Base-by-base conservation (phyloP, 306 rosid species). In the Abrus precatorius region DNA sequence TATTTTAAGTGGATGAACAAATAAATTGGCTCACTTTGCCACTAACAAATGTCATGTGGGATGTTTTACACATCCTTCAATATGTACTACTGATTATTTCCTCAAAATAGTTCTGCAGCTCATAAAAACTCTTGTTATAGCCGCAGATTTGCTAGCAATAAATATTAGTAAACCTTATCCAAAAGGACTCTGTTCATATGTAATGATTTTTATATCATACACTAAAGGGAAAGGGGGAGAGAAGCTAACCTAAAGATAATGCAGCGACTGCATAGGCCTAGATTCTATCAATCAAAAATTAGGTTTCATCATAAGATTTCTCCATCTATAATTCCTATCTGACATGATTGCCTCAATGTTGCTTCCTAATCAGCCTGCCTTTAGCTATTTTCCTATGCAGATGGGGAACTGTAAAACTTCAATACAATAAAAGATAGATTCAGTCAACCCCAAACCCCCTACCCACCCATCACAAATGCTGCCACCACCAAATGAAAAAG, bases 21-120 rank as follows among this genome's bases (percentile, higher is more conserved):
- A 77, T 56, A 62, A 27, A 44, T 41, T 67, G 71, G 60, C 72
- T 40, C 77, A 80, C 83, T 79, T 60, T 34, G 45, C 72, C 55
- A 70, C 63, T 45, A 53, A 62, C 56, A 44, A 62, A 66, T 38
- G 66, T 53, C 55, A 62, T 41, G 38, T 56, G 7, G 45, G 66
- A 49, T 45, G 11, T 50, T 74, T 78, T 66, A 32, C 63, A 34
- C 33, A 72, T 54, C 55, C 32, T 4, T 50, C 2, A 36, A 72
- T 32, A 52, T 54, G 68, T 62, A 63, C 38, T 72, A 68, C 59
- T 67, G 36, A 48, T 56, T 56, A 69, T 63, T 76, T 65, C 73
- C 56, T 65, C 47, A 75, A 76, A 36, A 67, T 64, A 50, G 64
- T 45, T 36, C 38, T 9, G 9, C 81, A 67, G 76, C 65, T 41